phyloP scores from a whole-genome alignment of 225 moss, liverwort and hornwort species.

The Straminergon stramineum region DNA sequence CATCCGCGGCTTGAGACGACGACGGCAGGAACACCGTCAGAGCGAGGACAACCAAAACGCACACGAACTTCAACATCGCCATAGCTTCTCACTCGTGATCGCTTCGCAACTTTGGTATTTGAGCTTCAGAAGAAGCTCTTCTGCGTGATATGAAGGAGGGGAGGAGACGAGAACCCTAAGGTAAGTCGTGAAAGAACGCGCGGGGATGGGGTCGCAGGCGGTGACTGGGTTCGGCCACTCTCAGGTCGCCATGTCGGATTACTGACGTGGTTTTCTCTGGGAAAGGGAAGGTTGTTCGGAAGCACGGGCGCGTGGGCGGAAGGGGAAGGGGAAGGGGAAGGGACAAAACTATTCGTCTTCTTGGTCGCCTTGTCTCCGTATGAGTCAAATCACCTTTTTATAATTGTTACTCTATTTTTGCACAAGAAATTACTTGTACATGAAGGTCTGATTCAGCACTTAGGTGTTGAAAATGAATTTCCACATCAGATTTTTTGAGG shows the following conservation, averaged over 20 bases:
- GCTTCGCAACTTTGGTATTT: not conserved
- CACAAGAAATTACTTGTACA: not conserved
- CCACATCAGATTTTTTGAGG: fast-evolving
- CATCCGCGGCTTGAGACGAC: slow-evolving; percentile 34
- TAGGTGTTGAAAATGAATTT: not conserved
- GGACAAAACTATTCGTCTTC: not conserved
- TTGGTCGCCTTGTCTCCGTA: not conserved
- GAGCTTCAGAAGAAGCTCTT: not conserved
- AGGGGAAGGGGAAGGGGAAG: not conserved
- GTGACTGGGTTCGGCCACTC: slow-evolving; percentile 4
- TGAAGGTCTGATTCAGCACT: not conserved
- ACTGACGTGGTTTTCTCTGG: not conserved
- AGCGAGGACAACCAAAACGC: slow-evolving; percentile 6
- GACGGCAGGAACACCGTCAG: slow-evolving; percentile 10
- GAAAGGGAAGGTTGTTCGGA: not conserved
- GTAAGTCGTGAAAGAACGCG: not conserved
- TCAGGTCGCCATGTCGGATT: slow-evolving; percentile 12
- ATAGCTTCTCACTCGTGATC: slow-evolving; percentile 28
- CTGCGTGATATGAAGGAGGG: too few species aligned
- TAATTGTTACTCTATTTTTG: not conserved
- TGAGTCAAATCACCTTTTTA: not conserved
- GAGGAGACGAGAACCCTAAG: not conserved
- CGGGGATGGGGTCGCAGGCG: not conserved
- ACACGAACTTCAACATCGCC: slow-evolving; percentile 22
- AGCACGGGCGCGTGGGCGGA: not conserved